Base-by-base conservation (phyloP, 805 yeast genomes). In the Hermanozyma aechmeae region DNA sequence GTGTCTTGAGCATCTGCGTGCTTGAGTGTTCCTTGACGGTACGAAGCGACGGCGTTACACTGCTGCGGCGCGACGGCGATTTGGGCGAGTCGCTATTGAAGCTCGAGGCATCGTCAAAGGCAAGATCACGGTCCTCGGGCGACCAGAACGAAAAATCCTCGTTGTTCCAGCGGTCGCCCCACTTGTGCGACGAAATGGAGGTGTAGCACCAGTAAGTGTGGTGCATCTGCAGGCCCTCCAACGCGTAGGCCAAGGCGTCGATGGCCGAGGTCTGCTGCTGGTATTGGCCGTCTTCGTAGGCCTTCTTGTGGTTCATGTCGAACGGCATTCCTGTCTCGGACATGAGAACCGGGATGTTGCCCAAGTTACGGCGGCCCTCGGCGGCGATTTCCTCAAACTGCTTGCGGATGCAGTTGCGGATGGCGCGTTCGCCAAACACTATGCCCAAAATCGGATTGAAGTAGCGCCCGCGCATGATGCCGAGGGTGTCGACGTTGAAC, bases 301-400 rank as follows among this genome's bases (percentile, higher is more conserved):
- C 81, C 27, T 56, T 61, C 47, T 81, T 83, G 34, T 73, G 65
- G 52, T 89, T 87, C 96, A 89, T 83, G 51, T 92, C 96, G 51
- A 79, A 84, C 3, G 98, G 97, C 79, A 89, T 84, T 5, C 98
- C 98, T n/a, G 89, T 86, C 52, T 89, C 98, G 1, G 94, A 73
- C 67, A 92, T 76, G 14, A 89, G 56, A 7, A 80, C 69, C 0
- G 96, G 95, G 7, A 85, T 63, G 7, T 51, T 28, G 3, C 96
- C 96, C 21, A 87, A 52, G 17, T 68, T 50, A 4, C 65, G 65
- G 5, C 56, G 48, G 4, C 85, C 74, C 48, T 92, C 97, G 13
- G 50, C 46, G 30, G 66, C 69, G 59, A 89, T 69, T 33, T 70
- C 79, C n/a, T 50, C 42, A 33, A 89, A 59, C 54, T 89, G 96